phyloP scores from a whole-genome alignment of 75 land plant species.

The Cryptomeria japonica region DNA sequence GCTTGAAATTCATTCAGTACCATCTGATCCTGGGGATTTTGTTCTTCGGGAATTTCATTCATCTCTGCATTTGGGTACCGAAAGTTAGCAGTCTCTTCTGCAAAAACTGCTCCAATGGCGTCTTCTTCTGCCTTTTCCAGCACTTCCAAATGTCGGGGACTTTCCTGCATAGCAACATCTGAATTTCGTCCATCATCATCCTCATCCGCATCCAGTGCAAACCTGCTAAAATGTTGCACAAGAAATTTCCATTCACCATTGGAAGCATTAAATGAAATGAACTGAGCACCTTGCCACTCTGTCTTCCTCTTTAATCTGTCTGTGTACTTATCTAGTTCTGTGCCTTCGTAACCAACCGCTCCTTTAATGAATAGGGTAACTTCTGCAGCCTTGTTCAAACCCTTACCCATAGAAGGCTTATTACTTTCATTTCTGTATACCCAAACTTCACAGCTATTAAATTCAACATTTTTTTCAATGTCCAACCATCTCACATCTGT shows the following conservation, averaged over 20 bases:
- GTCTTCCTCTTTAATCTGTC: conserved; percentile 51
- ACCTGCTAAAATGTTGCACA: conserved; percentile 85
- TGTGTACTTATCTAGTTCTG: conserved; percentile 29
- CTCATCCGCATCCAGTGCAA: conserved; percentile 71
- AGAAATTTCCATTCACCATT: conserved; percentile 89
- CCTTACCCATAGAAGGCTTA: conserved; percentile 81
- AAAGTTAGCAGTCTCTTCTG: conserved; percentile 7
- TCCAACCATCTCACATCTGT: conserved; percentile 92
- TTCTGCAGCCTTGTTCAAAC: conserved; percentile 96
- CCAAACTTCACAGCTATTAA: conserved; percentile 65
- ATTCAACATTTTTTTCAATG: conserved; percentile 75
- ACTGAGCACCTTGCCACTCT: conserved; percentile 80
- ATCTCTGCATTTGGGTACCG: conserved; percentile 8
- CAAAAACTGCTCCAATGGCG: background rate
- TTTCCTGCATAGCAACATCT: conserved; percentile 14
- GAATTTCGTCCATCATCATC: conserved; percentile 59
- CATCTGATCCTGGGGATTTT: conserved; percentile 25
- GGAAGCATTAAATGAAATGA: conserved; percentile 59
- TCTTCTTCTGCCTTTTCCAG: conserved; percentile 15
- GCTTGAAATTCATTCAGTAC: conserved; percentile 28
- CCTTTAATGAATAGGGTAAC: conserved; percentile 69
- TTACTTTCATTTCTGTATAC: conserved; percentile 88
- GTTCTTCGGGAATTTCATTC: conserved; percentile 33
- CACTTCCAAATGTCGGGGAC: background rate
- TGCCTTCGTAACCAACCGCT: conserved; percentile 22